Evolutionary conservation across 2,329 filamentous ascomycete species (phyloP), one percentile per base, ranked within the genome.

Genomic region (Berkeleyomyces rouxiae): DNA sequence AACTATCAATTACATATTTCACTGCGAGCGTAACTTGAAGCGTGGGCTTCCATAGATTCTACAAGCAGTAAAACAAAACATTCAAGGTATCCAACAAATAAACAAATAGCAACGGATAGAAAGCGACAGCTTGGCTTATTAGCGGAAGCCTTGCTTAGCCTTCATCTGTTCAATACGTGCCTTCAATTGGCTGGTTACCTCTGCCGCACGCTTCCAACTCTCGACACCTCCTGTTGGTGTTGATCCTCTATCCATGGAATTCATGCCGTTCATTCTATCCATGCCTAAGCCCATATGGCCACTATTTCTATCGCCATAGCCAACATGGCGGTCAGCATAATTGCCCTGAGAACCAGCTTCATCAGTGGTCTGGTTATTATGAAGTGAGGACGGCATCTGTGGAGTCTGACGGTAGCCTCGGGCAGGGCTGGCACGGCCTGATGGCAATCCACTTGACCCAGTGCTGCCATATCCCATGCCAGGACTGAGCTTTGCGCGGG

Each of bases 161-260:
- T 97, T 99, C 93, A 99, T 99, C 78, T 93, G 88, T 77, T 97
- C 93, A 73, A 99, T 99, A 72, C 93, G 84, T 61, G 92, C 90
- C 77, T 97, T 99, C 70, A 99, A 74, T 72, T 96, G 93, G 74
- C 91, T 96, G 62, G 93, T 99, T 64, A 99, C 93, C 76, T 99
- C 93, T 1, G 93, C 93, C 16, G 93, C 93, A 68, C 93, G 81
- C 76, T 91, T 95, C 93, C 93, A 99, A 72, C 91, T 97, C 76
- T 99, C 93, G 16, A 85, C 84, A 0, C 84, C 84, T 57, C 63
- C 62, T 49, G 53, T 53, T 44, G 51, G 59, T 16, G 31, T 49
- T 40, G 61, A 61, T 51, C 47, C 60, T n/a, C 36, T 59, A 39
- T 43, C 61, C 46, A 31, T 46, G 11, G 43, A 43, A 23, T 37